A percentile compares a stretch with the other conserved stretches of the same genome.
Evolutionary conservation across 192 early-diverging fungal species (phyloP).

Genomic region (Paraglomus brasilianum): DNA sequence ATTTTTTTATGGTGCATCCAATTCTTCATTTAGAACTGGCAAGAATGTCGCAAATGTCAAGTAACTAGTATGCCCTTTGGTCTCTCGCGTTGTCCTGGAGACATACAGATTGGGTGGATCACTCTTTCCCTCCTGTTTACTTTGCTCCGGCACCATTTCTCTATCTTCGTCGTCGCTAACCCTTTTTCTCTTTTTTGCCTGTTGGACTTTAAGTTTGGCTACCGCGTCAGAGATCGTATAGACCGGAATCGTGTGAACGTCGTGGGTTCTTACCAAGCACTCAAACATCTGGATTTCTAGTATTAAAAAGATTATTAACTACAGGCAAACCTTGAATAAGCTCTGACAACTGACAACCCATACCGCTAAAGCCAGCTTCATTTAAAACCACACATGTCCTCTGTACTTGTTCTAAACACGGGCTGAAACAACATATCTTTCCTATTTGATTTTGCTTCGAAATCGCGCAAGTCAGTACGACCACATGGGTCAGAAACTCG

Average conservation of each 20-base stretch:
- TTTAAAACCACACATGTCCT: slow-evolving; percentile 73
- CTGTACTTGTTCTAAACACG: slow-evolving; percentile 95
- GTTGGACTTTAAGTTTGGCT: slow-evolving; percentile 37
- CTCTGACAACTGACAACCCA: background rate
- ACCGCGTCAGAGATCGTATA: slow-evolving; percentile 68
- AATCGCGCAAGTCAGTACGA: background rate
- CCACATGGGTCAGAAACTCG: background rate
- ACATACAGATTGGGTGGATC: slow-evolving; percentile 52
- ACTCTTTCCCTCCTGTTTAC: slow-evolving; percentile 35
- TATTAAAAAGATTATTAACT: slow-evolving; percentile 15
- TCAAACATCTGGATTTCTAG: slow-evolving; percentile 77
- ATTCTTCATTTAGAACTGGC: too few species aligned
- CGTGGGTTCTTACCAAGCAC: slow-evolving; percentile 79
- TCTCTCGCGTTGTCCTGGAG: slow-evolving; percentile 57
- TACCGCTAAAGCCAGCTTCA: slow-evolving; percentile 83
- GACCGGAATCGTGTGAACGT: slow-evolving; percentile 61
- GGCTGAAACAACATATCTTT: slow-evolving; percentile 91
- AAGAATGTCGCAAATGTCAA: slow-evolving; percentile 89
- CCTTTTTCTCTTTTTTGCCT: slow-evolving; percentile 47
- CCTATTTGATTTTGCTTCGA: slow-evolving; percentile 65
- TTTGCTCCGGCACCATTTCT: slow-evolving; percentile 18
- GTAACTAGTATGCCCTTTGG: slow-evolving; percentile 91
- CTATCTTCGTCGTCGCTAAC: slow-evolving; percentile 32
- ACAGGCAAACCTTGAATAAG: background rate
- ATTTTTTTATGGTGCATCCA: too few species aligned